A percentile compares a stretch with the other conserved stretches of the same genome.
phyloP scores from a whole-genome alignment of 257 asterid genomes.

The Fraxinus pennsylvanica region DNA sequence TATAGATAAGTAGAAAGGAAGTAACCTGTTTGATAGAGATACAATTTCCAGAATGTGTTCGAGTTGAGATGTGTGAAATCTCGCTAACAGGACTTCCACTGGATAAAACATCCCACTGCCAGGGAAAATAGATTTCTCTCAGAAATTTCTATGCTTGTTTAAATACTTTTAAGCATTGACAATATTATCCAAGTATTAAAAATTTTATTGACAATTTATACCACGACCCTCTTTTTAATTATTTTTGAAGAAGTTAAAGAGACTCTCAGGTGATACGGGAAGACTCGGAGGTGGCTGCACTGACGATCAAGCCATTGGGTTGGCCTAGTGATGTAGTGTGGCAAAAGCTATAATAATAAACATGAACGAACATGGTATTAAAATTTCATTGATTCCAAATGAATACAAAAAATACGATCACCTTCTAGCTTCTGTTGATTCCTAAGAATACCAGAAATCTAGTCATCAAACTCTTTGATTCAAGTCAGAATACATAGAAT shows the following conservation, averaged over 20 bases:
- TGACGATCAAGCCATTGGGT: constrained; percentile 39
- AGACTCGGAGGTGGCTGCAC: constrained; percentile 55
- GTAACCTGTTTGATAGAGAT: constrained; percentile 64
- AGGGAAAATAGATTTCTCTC: background rate
- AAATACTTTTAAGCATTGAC: background rate
- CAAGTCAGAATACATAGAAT: too few relatives aligned
- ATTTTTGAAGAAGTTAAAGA: too few relatives aligned
- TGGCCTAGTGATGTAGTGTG: constrained; percentile 14
- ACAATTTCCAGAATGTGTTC: constrained; percentile 48
- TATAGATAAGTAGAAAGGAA: background rate
- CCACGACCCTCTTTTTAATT: too few relatives aligned
- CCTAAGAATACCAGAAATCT: too few relatives aligned
- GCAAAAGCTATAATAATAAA: too few relatives aligned
- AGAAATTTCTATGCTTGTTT: too few relatives aligned
- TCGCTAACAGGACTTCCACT: constrained; percentile 41
- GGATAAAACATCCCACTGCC: constrained; percentile 73
- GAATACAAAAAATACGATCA: too few relatives aligned
- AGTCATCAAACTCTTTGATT: too few relatives aligned
- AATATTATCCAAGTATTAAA: background rate
- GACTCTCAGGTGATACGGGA: constrained; percentile 32
- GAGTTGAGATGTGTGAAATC: constrained; percentile 56
- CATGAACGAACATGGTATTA: too few relatives aligned
- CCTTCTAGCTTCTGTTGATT: too few relatives aligned
- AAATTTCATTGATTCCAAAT: too few relatives aligned
- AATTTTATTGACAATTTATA: background rate